Evolutionary conservation across 345 rosid species (phyloP), one percentile per base, ranked within the genome.

Genomic region (Anastatica hierochuntica): DNA sequence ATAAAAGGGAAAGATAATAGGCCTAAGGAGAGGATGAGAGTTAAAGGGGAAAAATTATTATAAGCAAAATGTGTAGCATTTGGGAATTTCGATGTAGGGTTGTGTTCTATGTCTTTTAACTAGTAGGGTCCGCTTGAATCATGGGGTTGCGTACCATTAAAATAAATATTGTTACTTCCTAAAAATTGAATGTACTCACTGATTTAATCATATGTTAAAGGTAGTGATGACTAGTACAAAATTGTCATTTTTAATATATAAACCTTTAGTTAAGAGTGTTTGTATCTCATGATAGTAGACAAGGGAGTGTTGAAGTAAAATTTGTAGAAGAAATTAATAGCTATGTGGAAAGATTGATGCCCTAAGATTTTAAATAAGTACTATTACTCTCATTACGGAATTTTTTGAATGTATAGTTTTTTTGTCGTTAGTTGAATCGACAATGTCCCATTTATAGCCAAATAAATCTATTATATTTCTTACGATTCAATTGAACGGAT

Each of bases 11-110:
- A 40, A 55, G 42, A 43, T 51, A 53, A 29, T 5, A 7, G 33
- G 51, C 34, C 60, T 48, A 63, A 73, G 62, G 58, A 45, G 38
- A 49, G 56, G 62, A 49, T 14, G 20, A 39, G 60, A 64, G 60
- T 37, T 56, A 69, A 53, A 63, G 61, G 43, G 43, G 50, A 4
- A 54, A 53, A 27, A 54, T 46, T 53, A 63, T 53, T 44, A 45
- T 19, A 53, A 44, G 67, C 60, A 62, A 36, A 3, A 24, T 63
- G 14, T 30, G 40, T 26, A 54, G 55, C 55, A 46, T 38, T 63
- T 63, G 55, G 41, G 55, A 62, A 63, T 63, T 45, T 63, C 54
- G 48, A 46, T 54, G 68, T 63, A 53, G 49, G 61, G 61, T 38
- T 63, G 34, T 63, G 61, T 63, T 63, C 18, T 20, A 43, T 62